Base-by-base conservation (phyloP, 2,329 filamentous ascomycete genomes). In the Alternaria angustiovoidea region DNA sequence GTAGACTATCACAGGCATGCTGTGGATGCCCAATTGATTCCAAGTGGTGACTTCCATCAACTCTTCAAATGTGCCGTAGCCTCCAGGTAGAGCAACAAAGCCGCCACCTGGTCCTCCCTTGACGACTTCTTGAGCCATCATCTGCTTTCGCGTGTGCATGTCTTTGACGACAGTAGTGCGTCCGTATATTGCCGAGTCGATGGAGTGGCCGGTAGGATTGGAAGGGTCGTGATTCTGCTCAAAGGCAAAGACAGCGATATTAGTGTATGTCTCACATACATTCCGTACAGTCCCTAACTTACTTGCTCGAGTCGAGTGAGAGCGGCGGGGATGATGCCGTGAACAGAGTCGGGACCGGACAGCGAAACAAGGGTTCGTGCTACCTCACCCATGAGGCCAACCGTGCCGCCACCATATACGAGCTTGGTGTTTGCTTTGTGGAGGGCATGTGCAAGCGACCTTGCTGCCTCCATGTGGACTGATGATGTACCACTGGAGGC, bases 11-110 rank as follows among this genome's bases (percentile, higher is more conserved):
- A 98, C 89, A 1, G 75, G 75, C 75, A 77, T 78, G 4, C 91
- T 91, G 80, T 98, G 95, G 67, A 99, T 98, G 1, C 95, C 94
- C 51, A 99, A 81, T 82, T 98, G 95, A 79, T 97, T 98, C 94
- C 95, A 99, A 11, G 92, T 96, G 26, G 89, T 89, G 2, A 92
- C 88, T 82, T 96, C 92, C 79, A 97, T 93, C 75, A 99, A 85
- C 84, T 99, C 95, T 82, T 99, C 95, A 76, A 98, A 86, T 2
- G 95, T 99, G 20, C 95, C 95, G 79, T 94, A 99, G 0, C 95
- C 95, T 43, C 94, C 94, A 56, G 87, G 88, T 60, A 99, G 82
- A 28, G 93, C 93, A 41, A 99, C 88, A 81, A 99, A 99, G 12
- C 94, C 94, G 58, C 88, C 90, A 1, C 94, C 94, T 0, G 89